Conservation (phyloP, 169 alveolate genomes). For the Plasmodium coatneyi region DNA sequence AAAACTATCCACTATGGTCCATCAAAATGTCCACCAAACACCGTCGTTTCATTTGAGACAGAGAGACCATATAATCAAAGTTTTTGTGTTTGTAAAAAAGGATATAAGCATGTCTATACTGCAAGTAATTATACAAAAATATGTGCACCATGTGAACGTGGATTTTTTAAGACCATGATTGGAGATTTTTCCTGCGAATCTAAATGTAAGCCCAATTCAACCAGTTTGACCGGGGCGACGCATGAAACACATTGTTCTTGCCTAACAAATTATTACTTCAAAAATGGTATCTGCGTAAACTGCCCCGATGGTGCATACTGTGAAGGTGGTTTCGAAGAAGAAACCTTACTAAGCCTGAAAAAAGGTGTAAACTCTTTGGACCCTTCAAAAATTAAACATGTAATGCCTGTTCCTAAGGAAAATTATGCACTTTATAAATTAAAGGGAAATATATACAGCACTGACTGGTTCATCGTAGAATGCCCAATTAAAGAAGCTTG, state of each 20-base stretch:
- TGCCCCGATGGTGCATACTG: constrained; percentile 84
- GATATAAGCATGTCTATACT: constrained; percentile 62
- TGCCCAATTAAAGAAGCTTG: constrained; percentile 82
- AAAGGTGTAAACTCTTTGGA: constrained; percentile 71
- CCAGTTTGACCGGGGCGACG: constrained; percentile 77
- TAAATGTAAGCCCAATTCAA: constrained; percentile 77
- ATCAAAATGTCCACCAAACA: constrained; percentile 84
- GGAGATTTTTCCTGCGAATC: constrained; percentile 81
- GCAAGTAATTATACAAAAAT: constrained; percentile 57
- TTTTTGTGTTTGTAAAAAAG: constrained; percentile 66
- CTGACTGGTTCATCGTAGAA: constrained; percentile 80
- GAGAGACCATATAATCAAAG: constrained; percentile 79
- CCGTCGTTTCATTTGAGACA: constrained; percentile 86
- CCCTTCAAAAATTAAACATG: constrained; percentile 75
- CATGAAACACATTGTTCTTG: constrained; percentile 82
- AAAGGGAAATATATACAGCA: constrained; percentile 52
- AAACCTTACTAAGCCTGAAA: constrained; percentile 51
- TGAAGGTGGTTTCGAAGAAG: constrained; percentile 77
- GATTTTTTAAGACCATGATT: constrained; percentile 78
- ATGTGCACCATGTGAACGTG: constrained; percentile 81
- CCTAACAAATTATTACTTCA: constrained; percentile 77
- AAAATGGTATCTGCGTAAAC: constrained; percentile 75
- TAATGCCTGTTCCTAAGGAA: constrained; percentile 79
- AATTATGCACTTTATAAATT: constrained; percentile 76
- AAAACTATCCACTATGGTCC: constrained; percentile 81